A percentile compares a stretch with the other conserved stretches of the same genome.
phyloP scores from a whole-genome alignment of 768 basidiomycete genomes.

The Lentinus brumalis region DNA sequence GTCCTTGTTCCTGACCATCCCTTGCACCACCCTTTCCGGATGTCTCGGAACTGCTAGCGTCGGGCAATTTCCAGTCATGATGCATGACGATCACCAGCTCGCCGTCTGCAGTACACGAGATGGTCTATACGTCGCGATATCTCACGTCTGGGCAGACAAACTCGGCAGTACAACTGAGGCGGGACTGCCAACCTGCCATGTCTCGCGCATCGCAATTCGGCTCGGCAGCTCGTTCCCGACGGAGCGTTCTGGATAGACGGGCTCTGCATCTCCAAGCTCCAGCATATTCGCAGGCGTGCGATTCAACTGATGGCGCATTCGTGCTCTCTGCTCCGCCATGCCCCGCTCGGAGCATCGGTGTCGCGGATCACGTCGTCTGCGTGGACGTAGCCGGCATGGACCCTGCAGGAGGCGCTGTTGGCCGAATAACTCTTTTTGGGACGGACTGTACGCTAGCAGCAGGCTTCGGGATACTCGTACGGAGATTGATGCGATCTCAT shows the following conservation, averaged over 20 bases:
- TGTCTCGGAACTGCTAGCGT: too few species aligned
- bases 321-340: background rate
- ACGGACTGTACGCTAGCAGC: background rate
- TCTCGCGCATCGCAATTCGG: background rate
- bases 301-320: conserved; percentile 7
- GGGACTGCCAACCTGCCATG: conserved; percentile 7
- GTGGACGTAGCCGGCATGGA: conserved; percentile 2
- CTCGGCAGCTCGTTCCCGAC: background rate
- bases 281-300: background rate
- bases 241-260: conserved; percentile 10
- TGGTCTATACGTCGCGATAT: too few species aligned
- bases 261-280: conserved; percentile 1
- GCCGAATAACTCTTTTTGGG: background rate
- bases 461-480: background rate
- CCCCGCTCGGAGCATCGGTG: background rate
- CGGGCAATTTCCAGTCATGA: too few species aligned
- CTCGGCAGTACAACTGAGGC: conserved; percentile 7
- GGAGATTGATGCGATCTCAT: background rate
- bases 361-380: background rate
- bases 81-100: too few species aligned
- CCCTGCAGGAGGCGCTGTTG: conserved; percentile 1
- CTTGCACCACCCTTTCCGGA: too few species aligned
- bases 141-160: too few species aligned
- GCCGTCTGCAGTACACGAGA: too few species aligned
- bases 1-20: too few species aligned